Evolutionary conservation across 179 eudicot genomes (phyloP), one percentile per base, ranked within the genome.

Genomic region (Drosera spatulata): DNA sequence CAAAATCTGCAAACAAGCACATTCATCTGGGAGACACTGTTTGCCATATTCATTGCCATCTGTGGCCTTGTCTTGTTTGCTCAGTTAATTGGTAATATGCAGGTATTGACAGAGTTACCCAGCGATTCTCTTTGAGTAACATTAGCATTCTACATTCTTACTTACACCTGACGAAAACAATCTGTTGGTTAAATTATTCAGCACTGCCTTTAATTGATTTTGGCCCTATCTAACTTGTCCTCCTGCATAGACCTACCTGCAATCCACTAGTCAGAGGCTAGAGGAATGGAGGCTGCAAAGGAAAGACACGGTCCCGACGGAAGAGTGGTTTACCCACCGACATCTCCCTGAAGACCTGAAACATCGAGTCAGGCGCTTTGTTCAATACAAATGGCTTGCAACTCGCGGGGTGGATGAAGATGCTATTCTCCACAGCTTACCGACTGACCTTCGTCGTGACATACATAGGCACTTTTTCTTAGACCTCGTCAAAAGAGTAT

Each of bases 261-360:
- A 83, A 77, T 88, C 96, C 12, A 70, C 81, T 63, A 85, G 89
- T 38, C 75, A 83, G 64, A 83, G 96, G 82, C 94, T 88, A 4
- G 96, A 88, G 68, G 87, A 88, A 61, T 88, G 96, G 96, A 83
- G 96, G 73, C 77, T 88, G 33, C 83, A 69, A 72, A 75, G 84
- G 51, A 76, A 85, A 33, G 96, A 88, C 69, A 88, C 93, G 1
- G 33, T 22, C 33, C 33, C 0, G 33, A 22, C 33, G 7, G 96
- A 88, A 72, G 85, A 83, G 71, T 88, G 96, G 96, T 85, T 88
- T 89, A 72, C 70, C 66, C 93, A 85, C 66, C 77, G 96, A 5
- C 93, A 88, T 56, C 85, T 88, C 48, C 94, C 96, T 39, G 74
- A 68, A 41, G 77, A 71, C 64, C 57, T 85, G 33, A 79, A 73